Evolutionary conservation across 495 filamentous ascomycete genomes (phyloP).

Genomic region (Lophiostoma macrostomum): DNA sequence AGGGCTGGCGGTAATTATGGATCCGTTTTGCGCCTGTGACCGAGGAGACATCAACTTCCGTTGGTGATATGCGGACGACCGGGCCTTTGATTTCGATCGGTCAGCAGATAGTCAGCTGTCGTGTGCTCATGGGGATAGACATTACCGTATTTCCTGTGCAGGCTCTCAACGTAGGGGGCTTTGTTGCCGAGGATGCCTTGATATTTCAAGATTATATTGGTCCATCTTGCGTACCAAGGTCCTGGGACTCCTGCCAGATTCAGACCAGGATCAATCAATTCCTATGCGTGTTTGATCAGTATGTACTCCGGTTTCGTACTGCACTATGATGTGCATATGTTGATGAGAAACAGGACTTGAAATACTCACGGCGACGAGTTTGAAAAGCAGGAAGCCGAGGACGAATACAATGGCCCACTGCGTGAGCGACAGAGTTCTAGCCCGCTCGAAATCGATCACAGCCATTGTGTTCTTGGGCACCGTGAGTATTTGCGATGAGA

Average conservation of each 20-base stretch:
- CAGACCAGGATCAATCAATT: too few relatives aligned
- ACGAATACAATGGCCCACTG: too few relatives aligned
- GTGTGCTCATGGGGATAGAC: not conserved
- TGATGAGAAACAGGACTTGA: too few relatives aligned
- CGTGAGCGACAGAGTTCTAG: too few relatives aligned
- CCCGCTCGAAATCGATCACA: too few relatives aligned
- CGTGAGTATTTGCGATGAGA: too few relatives aligned
- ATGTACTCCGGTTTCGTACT: too few relatives aligned
- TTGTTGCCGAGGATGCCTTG: not conserved
- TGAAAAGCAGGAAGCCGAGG: too few relatives aligned
- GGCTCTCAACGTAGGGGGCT: not conserved
- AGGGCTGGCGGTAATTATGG: not conserved
- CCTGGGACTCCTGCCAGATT: not conserved
- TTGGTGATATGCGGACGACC: slow-evolving; percentile 3
- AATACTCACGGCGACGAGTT: too few relatives aligned
- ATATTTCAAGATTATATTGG: not conserved
- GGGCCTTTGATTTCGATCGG: not conserved
- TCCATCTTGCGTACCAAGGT: slow-evolving; percentile 8
- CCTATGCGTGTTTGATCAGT: too few relatives aligned
- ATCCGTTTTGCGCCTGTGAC: slow-evolving; percentile 3
- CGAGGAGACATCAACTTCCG: slow-evolving; percentile 5
- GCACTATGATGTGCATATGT: too few relatives aligned
- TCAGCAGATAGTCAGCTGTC: not conserved
- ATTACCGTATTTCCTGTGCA: slow-evolving; percentile 4
- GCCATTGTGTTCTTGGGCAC: too few relatives aligned